These are phyloP conservation scores for Paecilomyces sp. DNA, from an alignment of 2,329 filamentous ascomycete genomes.

Conservation along the genomic window DNA sequence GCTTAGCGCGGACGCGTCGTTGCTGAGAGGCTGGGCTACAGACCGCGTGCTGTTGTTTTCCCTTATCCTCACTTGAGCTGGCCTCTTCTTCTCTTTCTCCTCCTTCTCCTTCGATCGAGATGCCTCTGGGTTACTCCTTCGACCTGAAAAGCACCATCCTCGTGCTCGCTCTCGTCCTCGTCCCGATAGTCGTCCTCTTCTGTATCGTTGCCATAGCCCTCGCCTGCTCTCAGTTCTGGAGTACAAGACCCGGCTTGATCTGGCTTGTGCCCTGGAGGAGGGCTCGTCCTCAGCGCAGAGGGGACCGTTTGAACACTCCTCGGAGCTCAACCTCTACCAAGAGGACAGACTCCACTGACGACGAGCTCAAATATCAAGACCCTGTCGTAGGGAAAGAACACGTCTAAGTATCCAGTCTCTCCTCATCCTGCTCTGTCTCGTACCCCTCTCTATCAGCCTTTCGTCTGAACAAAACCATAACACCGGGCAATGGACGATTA, in stretches of 20 bases:
- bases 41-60: neutral
- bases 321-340: constrained; percentile 27
- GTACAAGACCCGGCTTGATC: constrained; percentile 10
- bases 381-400: constrained; percentile 16
- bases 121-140: constrained; percentile 19
- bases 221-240: constrained; percentile 31
- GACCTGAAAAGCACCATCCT: constrained; percentile 30
- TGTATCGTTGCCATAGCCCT: constrained; percentile 31
- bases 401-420: constrained; percentile 10
- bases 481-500: constrained; percentile 15
- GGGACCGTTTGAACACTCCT: constrained; percentile 23
- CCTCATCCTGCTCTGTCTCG: neutral
- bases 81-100: neutral
- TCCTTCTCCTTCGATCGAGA: constrained; percentile 11
- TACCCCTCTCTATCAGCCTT: constrained; percentile 21
- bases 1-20: neutral
- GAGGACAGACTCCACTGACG: constrained; percentile 18
- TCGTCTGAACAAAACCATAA: constrained; percentile 9
- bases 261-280: constrained; percentile 15
- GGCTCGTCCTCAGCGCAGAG: constrained; percentile 15
- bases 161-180: constrained; percentile 38
- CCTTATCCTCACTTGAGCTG: neutral
- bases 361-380: constrained; percentile 16
- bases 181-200: constrained; percentile 41
- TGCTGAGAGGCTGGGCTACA: neutral